Conservation (phyloP, 2,329 filamentous ascomycete species). For the Fusarium sp. region DNA sequence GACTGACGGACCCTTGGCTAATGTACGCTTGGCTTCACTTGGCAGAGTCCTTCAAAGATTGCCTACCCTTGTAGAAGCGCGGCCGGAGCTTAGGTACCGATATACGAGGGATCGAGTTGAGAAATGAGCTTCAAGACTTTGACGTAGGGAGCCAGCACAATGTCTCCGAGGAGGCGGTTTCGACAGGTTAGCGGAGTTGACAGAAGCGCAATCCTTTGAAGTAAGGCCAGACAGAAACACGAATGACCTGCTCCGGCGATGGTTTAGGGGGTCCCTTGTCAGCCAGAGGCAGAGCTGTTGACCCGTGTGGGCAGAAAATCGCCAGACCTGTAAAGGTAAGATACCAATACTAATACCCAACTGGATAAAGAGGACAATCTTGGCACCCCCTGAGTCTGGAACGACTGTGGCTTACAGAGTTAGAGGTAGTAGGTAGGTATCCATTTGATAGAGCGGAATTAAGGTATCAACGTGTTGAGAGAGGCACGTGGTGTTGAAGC, state of each 20-base stretch:
- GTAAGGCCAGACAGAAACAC: neutral
- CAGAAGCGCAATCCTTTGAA: conserved; percentile 1
- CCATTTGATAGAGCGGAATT: neutral
- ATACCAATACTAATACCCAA: neutral
- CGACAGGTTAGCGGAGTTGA: neutral
- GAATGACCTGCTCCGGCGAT: conserved; percentile 2
- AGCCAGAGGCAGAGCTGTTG: conserved; percentile 7
- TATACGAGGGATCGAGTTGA: conserved; percentile 19
- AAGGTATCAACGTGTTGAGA: conserved; percentile 25
- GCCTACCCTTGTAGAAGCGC: conserved; percentile 36
- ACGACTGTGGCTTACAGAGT: conserved; percentile 32
- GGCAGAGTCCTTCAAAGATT: conserved; percentile 34
- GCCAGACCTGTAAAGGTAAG: conserved; percentile 2
- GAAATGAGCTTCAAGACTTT: conserved; percentile 7
- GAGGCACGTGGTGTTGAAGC: conserved; percentile 46
- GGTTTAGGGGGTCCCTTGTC: conserved; percentile 18
- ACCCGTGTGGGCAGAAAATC: conserved; percentile 14
- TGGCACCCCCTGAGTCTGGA: conserved; percentile 18
- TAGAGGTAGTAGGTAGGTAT: neutral
- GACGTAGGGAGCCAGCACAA: neutral
- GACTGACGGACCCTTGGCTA: conserved; percentile 33
- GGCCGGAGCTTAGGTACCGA: conserved; percentile 30
- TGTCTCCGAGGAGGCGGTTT: conserved; percentile 1
- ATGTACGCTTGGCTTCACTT: conserved; percentile 33
- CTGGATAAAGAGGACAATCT: too few relatives aligned